These are phyloP conservation scores for Asclepias syriaca DNA, from an alignment of 257 asterid species.

Conservation along the genomic window DNA sequence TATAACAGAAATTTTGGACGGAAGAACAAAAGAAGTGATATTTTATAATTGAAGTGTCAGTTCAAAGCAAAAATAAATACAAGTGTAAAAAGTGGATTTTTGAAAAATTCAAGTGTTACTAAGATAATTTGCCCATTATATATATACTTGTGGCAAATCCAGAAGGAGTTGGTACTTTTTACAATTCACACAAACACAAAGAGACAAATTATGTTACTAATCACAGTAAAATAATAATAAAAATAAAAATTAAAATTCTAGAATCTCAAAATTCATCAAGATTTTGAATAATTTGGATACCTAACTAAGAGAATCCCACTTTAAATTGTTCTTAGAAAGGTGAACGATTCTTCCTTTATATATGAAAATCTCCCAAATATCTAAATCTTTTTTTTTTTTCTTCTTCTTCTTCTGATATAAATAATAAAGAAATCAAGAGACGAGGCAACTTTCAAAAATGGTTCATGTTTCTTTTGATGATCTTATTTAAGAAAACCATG, in stretches of 20 bases:
- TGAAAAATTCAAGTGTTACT: too few relatives aligned
- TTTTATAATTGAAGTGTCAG: too few relatives aligned
- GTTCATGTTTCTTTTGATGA: background rate
- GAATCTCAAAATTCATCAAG: background rate
- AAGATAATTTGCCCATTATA: too few relatives aligned
- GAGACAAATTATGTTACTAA: too few relatives aligned
- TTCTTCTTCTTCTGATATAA: background rate
- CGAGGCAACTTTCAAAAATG: conserved; percentile 1
- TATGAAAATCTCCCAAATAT: conserved; percentile 6
- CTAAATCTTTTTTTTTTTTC: background rate
- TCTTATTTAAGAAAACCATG: background rate
- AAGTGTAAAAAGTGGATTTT: too few relatives aligned
- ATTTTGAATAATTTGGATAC: conserved; percentile 2
- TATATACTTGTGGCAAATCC: too few relatives aligned
- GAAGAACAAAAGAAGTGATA: too few relatives aligned
- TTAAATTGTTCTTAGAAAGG: conserved; percentile 5
- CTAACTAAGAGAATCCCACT: conserved; percentile 6
- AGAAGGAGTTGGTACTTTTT: too few relatives aligned
- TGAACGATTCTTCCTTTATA: conserved; percentile 3
- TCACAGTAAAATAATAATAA: too few relatives aligned
- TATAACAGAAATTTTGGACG: too few relatives aligned
- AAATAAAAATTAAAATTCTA: background rate
- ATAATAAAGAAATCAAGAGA: background rate
- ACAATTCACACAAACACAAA: too few relatives aligned
- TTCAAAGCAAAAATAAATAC: too few relatives aligned